Percentiles rank a stretch among this genome's conserved stretches.
phyloP scores from a whole-genome alignment of 1,139 yeast genomes.

The Neolecta irregularis region DNA sequence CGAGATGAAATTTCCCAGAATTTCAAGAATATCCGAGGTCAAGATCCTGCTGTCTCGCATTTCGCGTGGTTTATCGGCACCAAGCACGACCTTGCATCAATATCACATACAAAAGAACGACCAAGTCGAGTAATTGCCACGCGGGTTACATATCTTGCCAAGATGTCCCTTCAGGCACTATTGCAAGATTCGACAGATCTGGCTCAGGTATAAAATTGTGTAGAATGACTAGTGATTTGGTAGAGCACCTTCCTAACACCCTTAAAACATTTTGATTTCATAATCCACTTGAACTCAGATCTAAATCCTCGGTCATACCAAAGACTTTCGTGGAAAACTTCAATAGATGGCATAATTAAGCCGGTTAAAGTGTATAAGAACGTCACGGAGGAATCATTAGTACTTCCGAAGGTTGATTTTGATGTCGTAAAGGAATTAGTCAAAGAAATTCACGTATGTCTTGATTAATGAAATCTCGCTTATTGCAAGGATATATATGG shows the following conservation, averaged over 20 bases:
- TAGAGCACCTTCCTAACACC: conserved; percentile 51
- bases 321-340: conserved; percentile 16
- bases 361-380: conserved; percentile 7
- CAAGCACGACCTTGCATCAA: conserved; percentile 68
- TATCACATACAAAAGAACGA: conserved; percentile 58
- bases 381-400: conserved; percentile 7
- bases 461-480: conserved; percentile 37
- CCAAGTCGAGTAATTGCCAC: conserved; percentile 53
- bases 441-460: conserved; percentile 31
- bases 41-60: conserved; percentile 67
- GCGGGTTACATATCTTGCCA: conserved; percentile 72
- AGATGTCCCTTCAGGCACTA: conserved; percentile 50
- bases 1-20: conserved; percentile 48
- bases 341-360: neutral
- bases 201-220: conserved; percentile 24
- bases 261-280: conserved; percentile 67
- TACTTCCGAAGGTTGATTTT: conserved; percentile 7
- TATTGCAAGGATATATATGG: conserved; percentile 41
- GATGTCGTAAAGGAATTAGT: conserved; percentile 11
- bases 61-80: conserved; percentile 74
- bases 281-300: conserved; percentile 36
- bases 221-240: neutral
- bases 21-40: conserved; percentile 49
- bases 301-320: conserved; percentile 21
- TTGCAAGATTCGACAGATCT: conserved; percentile 32